Percentiles rank a stretch among this genome's conserved stretches.
These are phyloP conservation scores for Baeospora myosura DNA, from an alignment of 1,284 basidiomycete genomes.

Conservation along the genomic window DNA sequence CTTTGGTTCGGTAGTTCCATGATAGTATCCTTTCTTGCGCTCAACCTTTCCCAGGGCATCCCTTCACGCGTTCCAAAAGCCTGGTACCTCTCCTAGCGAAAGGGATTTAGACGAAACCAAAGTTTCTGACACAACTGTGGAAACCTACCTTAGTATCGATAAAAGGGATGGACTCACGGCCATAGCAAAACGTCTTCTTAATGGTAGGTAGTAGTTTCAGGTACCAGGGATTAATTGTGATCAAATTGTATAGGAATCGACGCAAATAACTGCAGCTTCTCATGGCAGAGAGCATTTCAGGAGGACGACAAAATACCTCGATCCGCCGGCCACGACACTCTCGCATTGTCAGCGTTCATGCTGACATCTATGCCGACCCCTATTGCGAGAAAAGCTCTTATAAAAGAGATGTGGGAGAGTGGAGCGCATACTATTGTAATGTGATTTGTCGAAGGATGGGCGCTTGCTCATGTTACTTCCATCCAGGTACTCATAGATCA, in stretches of 20 bases:
- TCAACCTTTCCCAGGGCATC: constrained; percentile 46
- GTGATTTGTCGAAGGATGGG: background rate
- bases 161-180: constrained; percentile 59
- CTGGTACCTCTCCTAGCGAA: constrained; percentile 12
- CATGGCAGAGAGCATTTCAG: constrained; percentile 53
- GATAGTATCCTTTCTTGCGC: constrained; percentile 12
- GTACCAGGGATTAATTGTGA: background rate
- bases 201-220: constrained; percentile 32
- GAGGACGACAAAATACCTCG: constrained; percentile 34
- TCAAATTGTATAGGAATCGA: constrained; percentile 34
- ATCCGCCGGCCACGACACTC: constrained; percentile 38
- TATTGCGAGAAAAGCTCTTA: constrained; percentile 55
- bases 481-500: constrained; percentile 81
- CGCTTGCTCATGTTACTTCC: background rate
- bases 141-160: constrained; percentile 62
- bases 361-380: constrained; percentile 66
- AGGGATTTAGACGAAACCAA: constrained; percentile 26
- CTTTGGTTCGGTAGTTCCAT: constrained; percentile 49
- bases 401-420: constrained; percentile 86
- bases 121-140: constrained; percentile 43
- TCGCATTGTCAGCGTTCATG: constrained; percentile 84
- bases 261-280: constrained; percentile 32
- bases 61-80: constrained; percentile 51
- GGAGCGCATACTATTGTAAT: constrained; percentile 75
- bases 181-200: constrained; percentile 57